Percentiles rank a stretch among this genome's conserved stretches.
Evolutionary conservation across 75 land plant genomes (phyloP).

Genomic region (Pinus tabuliformis): DNA sequence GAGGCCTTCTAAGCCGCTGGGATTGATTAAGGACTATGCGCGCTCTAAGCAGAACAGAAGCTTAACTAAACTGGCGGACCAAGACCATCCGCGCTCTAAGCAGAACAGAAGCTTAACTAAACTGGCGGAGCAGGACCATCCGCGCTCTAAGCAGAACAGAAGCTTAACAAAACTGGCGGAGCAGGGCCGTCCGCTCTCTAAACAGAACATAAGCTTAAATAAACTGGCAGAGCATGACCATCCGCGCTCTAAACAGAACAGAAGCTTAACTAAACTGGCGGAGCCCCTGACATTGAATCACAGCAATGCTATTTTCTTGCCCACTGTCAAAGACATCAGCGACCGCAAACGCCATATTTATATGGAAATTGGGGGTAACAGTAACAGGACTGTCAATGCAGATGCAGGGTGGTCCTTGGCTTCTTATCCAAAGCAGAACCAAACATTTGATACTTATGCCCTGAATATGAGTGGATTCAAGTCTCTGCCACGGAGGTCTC

Average conservation of each 20-base stretch:
- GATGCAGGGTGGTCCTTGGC: not conserved
- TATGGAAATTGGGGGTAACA: not conserved
- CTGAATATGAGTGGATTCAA: not conserved
- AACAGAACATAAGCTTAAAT: not conserved
- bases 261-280: not conserved
- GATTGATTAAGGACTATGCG: not conserved
- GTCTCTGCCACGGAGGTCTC: not conserved
- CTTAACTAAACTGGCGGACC: too few relatives aligned
- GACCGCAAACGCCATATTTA: not conserved
- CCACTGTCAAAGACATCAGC: not conserved
- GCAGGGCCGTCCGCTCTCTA: not conserved
- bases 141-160: not conserved
- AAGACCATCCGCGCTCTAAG: not conserved
- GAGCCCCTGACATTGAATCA: not conserved
- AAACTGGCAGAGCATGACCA: not conserved
- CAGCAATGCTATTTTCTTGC: not conserved
- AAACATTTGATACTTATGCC: not conserved
- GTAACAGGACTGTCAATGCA: not conserved
- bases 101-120: too few relatives aligned
- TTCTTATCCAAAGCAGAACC: conserved; percentile 5
- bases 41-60: too few relatives aligned
- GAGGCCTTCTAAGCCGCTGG: too few relatives aligned
- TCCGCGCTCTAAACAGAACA: not conserved
- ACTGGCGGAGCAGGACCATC: not conserved
- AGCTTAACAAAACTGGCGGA: not conserved